Evolutionary conservation across 1,284 basidiomycete species (phyloP).

Genomic region (Ustilago lituana): DNA sequence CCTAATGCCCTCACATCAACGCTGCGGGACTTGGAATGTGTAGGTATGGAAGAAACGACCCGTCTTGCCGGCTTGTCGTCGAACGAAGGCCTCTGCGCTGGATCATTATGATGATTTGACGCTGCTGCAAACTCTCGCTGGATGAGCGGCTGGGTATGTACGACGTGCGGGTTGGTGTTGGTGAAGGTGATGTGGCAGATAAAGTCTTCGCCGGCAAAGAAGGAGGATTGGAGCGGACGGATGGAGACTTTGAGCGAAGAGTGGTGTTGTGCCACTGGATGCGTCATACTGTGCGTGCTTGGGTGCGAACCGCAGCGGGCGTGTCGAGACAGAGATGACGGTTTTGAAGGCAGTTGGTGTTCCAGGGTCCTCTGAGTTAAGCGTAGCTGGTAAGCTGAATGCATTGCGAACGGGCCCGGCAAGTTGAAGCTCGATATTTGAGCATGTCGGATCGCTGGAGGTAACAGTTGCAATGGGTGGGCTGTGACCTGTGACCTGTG

Average conservation of each 20-base stretch:
- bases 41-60: slow-evolving; percentile 33
- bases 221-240: slow-evolving; percentile 83
- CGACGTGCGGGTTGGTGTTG: slow-evolving; percentile 73
- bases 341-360: no score
- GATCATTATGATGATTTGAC: no score
- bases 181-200: slow-evolving; percentile 85
- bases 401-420: no score
- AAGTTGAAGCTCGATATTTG: no score
- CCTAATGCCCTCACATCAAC: slow-evolving; percentile 47
- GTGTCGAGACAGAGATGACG: no score
- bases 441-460: no score
- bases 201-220: slow-evolving; percentile 90
- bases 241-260: slow-evolving; percentile 69
- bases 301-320: no score
- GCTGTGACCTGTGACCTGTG: no score
- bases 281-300: slow-evolving; percentile 18
- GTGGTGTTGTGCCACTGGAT: slow-evolving; percentile 1
- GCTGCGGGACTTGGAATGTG: slow-evolving; percentile 45
- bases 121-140: slow-evolving; percentile 41
- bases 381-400: no score
- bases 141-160: slow-evolving; percentile 69
- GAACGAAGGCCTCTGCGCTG: background rate
- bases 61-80: slow-evolving; percentile 13
- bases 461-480: no score
- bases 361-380: no score